These are phyloP conservation scores for Aspergillus nidulans DNA, from an alignment of 495 filamentous ascomycete species.

Conservation along the genomic window DNA sequence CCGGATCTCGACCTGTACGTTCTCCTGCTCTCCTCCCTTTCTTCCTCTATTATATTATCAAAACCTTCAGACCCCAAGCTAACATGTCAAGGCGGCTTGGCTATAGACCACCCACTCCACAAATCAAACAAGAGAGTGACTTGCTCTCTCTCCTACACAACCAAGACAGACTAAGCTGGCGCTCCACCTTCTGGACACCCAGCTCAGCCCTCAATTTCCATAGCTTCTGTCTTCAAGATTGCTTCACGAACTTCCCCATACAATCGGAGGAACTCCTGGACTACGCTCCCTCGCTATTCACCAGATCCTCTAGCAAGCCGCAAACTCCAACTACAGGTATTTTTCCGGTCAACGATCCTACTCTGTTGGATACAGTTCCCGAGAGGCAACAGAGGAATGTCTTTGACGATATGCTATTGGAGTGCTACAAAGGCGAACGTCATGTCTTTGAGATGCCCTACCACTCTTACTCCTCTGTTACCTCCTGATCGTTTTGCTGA, in stretches of 20 bases:
- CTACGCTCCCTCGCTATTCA: neutral
- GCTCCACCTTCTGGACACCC: neutral
- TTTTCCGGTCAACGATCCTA: neutral
- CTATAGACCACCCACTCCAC: neutral
- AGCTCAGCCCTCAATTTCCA: neutral
- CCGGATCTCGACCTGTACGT: slow-evolving; percentile 7
- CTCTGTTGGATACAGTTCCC: neutral
- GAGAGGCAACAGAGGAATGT: neutral
- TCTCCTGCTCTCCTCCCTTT: neutral
- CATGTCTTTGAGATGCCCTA: neutral
- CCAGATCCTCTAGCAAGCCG: neutral
- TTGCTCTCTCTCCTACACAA: neutral
- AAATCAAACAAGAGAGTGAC: neutral
- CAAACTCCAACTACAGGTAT: neutral
- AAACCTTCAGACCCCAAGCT: neutral
- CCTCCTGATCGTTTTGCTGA: neutral
- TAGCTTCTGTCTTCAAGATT: neutral
- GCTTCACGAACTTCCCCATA: neutral
- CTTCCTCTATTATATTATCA: neutral
- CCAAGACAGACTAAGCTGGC: no score
- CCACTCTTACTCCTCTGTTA: neutral
- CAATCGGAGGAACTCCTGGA: neutral
- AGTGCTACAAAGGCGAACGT: neutral
- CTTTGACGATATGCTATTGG: neutral
- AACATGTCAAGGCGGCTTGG: neutral